Percentiles rank a stretch among this genome's conserved stretches.
Conservation (phyloP, 2,329 filamentous ascomycete species). For the Aspergillus piperis region DNA sequence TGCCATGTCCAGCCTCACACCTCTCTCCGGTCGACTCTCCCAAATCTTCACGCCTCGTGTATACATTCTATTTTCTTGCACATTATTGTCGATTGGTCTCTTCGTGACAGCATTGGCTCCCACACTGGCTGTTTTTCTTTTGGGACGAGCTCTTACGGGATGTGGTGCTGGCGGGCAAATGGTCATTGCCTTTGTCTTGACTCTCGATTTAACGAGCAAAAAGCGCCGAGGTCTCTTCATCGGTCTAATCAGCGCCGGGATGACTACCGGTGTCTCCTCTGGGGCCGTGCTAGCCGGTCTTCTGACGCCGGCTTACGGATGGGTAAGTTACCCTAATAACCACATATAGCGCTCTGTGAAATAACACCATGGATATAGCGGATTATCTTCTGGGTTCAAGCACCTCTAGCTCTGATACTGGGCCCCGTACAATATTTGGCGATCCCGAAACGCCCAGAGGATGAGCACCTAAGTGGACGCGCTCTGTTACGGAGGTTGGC, state of each 20-base stretch:
- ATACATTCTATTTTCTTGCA: conserved; percentile 64
- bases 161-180: conserved; percentile 71
- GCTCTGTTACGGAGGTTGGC: conserved; percentile 58
- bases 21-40: conserved; percentile 70
- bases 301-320: conserved; percentile 64
- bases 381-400: conserved; percentile 71
- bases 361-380: conserved; percentile 50
- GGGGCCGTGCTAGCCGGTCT: conserved; percentile 71
- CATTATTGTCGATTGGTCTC: conserved; percentile 62
- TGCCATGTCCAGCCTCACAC: conserved; percentile 60
- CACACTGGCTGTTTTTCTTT: conserved; percentile 64
- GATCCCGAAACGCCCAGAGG: conserved; percentile 56
- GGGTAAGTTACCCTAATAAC: conserved; percentile 55
- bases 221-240: conserved; percentile 71
- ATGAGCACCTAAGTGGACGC: conserved; percentile 40
- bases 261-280: conserved; percentile 70
- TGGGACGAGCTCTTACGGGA: conserved; percentile 69
- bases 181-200: conserved; percentile 72
- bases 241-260: conserved; percentile 71
- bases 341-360: neutral
- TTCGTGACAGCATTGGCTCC: conserved; percentile 64
- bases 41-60: conserved; percentile 70
- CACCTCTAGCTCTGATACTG: conserved; percentile 62
- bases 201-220: conserved; percentile 70
- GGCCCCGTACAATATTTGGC: conserved; percentile 65